Evolutionary conservation across 306 rosid genomes (phyloP), one percentile per base, ranked within the genome.

Genomic region (Aeschynomene evenia): DNA sequence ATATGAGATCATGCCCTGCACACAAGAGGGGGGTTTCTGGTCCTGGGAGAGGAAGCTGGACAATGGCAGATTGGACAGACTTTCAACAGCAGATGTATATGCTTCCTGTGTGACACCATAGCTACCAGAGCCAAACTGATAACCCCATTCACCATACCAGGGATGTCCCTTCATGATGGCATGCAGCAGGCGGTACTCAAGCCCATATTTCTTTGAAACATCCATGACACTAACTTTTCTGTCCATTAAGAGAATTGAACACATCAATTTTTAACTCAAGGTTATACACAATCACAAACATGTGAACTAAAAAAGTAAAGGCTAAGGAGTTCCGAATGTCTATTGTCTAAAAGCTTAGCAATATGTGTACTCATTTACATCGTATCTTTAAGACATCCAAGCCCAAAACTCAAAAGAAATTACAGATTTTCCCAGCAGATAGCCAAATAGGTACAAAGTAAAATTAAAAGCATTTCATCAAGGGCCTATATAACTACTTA

Each of bases 61-160:
- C 78, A 94, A 42, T 19, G 95, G 97, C 10, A 87, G 53, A 61
- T 57, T 73, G 69, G 96, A 88, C 58, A 94, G 87, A 82, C 46
- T 85, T 70, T 87, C 89, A 63, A 90, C 86, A 24, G 96, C 89
- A 51, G 75, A 68, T 61, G 78, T 74, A 52, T 94, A 87, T 51
- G 88, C 82, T 79, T 87, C 85, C 18, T 69, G 74, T n/a, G 97
- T 87, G 69, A 94, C 85, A 63, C 92, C 90, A 81, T 85, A 94
- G 86, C 98, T 94, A 78, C 96, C 97, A 18, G 91, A 85, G 75
- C 97, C 97, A 74, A 94, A 94, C 72, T 84, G 87, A 69, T 88
- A 94, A 29, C 97, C 99, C 99, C 99, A 94, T 53, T 84, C 82
- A 68, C 99, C 97, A 67, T 94, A 91, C 99, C 99, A 94, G 0